Conservation (phyloP, 1,284 basidiomycete genomes). For the Cutaneotrichosporon sp. region DNA sequence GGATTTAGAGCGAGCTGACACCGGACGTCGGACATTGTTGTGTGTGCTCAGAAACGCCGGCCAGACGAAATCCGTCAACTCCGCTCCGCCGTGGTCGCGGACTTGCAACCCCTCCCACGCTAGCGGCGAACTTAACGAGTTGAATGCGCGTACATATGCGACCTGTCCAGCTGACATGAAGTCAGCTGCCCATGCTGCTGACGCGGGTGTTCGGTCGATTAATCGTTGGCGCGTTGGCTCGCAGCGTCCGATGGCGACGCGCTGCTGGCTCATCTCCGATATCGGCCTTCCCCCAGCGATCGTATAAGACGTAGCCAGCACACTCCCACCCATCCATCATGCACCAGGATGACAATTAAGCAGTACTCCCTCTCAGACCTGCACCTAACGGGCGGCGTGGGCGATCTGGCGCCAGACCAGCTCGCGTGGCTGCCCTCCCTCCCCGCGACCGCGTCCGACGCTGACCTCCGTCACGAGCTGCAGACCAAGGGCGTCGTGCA, state of each 20-base stretch:
- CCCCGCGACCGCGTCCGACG: slow-evolving; percentile 10
- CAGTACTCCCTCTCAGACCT: not conserved
- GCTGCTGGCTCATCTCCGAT: not conserved
- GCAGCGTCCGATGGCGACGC: not conserved
- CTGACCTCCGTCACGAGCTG: slow-evolving; percentile 10
- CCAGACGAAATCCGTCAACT: too few species aligned
- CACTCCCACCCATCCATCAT: not conserved
- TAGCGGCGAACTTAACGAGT: too few species aligned
- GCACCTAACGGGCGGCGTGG: slow-evolving; percentile 5
- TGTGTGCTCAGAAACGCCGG: too few species aligned
- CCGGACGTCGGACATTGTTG: too few species aligned
- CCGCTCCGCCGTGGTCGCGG: too few species aligned
- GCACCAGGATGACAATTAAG: slow-evolving; percentile 4
- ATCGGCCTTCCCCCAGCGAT: not conserved
- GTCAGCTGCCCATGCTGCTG: not conserved
- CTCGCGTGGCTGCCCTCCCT: slow-evolving; percentile 18
- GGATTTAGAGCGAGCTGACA: too few species aligned
- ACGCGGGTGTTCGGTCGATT: not conserved
- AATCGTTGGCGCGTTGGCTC: too few species aligned
- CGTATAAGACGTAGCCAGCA: not conserved
- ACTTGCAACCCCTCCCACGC: too few species aligned
- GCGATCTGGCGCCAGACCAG: not conserved
- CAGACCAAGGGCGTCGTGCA: slow-evolving; percentile 21
- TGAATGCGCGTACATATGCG: too few species aligned
- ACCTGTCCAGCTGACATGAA: too few species aligned